Evolutionary conservation across 2,329 filamentous ascomycete genomes (phyloP).

Genomic region (Pezizomycotina sp.): DNA sequence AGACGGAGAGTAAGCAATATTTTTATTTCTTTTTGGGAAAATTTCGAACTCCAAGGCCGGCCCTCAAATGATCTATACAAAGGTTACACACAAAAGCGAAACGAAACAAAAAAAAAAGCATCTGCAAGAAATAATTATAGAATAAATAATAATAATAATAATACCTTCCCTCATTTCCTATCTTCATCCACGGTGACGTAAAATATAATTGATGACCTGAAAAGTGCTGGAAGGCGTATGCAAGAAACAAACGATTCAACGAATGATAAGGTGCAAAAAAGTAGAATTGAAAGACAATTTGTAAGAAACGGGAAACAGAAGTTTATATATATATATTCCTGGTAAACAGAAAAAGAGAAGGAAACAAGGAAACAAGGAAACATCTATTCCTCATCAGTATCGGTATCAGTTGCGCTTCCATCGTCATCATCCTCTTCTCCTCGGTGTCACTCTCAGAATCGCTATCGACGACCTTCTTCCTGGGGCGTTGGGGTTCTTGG

Average conservation of each 20-base stretch:
- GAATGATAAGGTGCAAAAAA: not conserved
- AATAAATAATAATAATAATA: not conserved
- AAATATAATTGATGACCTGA: not conserved
- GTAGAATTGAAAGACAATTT: not conserved
- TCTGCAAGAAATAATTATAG: not conserved
- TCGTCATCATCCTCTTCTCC: constrained; percentile 37
- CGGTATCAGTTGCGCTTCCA: constrained; percentile 49
- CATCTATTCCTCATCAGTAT: constrained; percentile 35
- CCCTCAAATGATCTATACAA: not conserved
- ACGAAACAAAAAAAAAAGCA: not conserved
- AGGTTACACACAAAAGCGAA: not conserved
- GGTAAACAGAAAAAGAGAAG: constrained; percentile 5
- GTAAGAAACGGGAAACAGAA: not conserved
- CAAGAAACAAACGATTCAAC: no score
- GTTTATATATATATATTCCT: not conserved
- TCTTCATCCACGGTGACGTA: not conserved
- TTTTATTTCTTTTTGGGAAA: not conserved
- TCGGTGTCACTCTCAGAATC: constrained; percentile 73
- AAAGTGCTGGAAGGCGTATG: not conserved
- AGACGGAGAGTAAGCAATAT: no score
- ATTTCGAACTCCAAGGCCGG: not conserved
- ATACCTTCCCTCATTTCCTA: not conserved
- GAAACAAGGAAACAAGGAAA: constrained; percentile 19
- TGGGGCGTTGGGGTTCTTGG: constrained; percentile 39
- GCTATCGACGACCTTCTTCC: constrained; percentile 45